Base-by-base conservation (phyloP, 108 stramenopile genomes). In the Cyclotella kingstonii region DNA sequence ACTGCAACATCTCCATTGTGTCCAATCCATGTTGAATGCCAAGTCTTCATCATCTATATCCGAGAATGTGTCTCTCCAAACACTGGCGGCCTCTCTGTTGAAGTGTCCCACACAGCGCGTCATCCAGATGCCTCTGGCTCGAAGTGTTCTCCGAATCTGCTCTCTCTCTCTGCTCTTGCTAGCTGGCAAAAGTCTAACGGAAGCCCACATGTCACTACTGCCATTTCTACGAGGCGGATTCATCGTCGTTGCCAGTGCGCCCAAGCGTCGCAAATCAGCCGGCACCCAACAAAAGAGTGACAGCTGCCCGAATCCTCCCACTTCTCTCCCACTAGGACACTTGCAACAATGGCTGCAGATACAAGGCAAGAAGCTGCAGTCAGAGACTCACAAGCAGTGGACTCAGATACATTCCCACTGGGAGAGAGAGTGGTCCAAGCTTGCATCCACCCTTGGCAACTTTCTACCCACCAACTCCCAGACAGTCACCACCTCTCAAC, bases 141-240 rank as follows among this genome's bases (percentile, higher is more conserved):
- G n/a, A n/a, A n/a, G n/a, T n/a, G n/a, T n/a, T n/a, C n/a, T n/a
- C n/a, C n/a, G n/a, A n/a, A n/a, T n/a, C n/a, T n/a, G n/a, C n/a
- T n/a, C n/a, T n/a, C n/a, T n/a, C n/a, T n/a, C n/a, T n/a, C n/a
- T n/a, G n/a, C n/a, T n/a, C n/a, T n/a, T n/a, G n/a, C n/a, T 54
- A 21, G 64, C 64, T 15, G 64, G 64, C 31, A 54, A 42, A 42
- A 30, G 42, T 27, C 17, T 66, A 4, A 66, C 64, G 0, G 64
- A 66, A 42, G 64, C 64, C 26, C 64, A 41, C 27, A 38, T 66
- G 9, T n/a, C 64, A 14, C n/a, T 66, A n/a, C n/a, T n/a, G 12
- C 64, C 64, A 9, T 66, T 55, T 31, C 30, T 66, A 2, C 42
- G 52, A 34, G 53, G 64, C 14, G 64, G 64, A 2, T 54, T 45